Percentiles rank a stretch among this genome's conserved stretches.
Evolutionary conservation across 2,329 filamentous ascomycete genomes (phyloP).

Genomic region (Colletotrichum sansevieriae): DNA sequence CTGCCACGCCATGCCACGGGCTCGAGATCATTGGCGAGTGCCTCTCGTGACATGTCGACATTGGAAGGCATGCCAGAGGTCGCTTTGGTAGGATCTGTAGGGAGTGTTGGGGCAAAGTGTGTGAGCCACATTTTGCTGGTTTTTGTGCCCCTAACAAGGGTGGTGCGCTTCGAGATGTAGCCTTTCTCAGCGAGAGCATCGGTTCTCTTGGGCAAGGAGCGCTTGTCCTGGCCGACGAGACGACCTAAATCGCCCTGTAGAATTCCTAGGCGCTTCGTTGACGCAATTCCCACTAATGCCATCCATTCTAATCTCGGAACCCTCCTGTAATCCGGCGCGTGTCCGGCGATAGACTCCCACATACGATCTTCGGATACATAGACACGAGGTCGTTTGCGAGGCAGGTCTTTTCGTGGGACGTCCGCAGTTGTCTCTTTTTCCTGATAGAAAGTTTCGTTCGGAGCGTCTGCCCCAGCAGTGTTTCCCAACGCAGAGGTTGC

Average conservation of each 20-base stretch:
- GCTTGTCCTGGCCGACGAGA: slow-evolving; percentile 72
- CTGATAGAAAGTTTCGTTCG: not conserved
- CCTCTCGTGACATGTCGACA: slow-evolving; percentile 47
- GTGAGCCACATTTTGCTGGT: slow-evolving; percentile 74
- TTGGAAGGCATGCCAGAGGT: slow-evolving; percentile 18
- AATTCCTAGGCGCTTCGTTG: slow-evolving; percentile 66
- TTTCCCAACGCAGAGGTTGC: not conserved
- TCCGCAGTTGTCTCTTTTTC: not conserved
- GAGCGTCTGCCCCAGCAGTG: not conserved
- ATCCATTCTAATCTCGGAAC: slow-evolving; percentile 71
- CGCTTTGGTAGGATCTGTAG: slow-evolving; percentile 46
- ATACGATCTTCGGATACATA: slow-evolving; percentile 67
- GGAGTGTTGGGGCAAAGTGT: slow-evolving; percentile 63
- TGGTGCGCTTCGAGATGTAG: slow-evolving; percentile 72
- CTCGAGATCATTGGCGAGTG: slow-evolving; percentile 56
- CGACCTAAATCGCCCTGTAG: slow-evolving; percentile 71
- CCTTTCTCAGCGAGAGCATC: slow-evolving; percentile 71
- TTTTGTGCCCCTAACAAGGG: slow-evolving; percentile 69
- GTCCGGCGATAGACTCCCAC: slow-evolving; percentile 72
- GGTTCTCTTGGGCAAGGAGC: slow-evolving; percentile 72
- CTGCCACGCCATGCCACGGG: slow-evolving; percentile 67
- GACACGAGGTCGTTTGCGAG: slow-evolving; percentile 50
- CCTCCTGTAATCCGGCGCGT: slow-evolving; percentile 69
- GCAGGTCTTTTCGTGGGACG: not conserved
- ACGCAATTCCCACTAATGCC: slow-evolving; percentile 69